Base-by-base conservation (phyloP, 2,329 filamentous ascomycete species). In the Trichoderma harzianum region DNA sequence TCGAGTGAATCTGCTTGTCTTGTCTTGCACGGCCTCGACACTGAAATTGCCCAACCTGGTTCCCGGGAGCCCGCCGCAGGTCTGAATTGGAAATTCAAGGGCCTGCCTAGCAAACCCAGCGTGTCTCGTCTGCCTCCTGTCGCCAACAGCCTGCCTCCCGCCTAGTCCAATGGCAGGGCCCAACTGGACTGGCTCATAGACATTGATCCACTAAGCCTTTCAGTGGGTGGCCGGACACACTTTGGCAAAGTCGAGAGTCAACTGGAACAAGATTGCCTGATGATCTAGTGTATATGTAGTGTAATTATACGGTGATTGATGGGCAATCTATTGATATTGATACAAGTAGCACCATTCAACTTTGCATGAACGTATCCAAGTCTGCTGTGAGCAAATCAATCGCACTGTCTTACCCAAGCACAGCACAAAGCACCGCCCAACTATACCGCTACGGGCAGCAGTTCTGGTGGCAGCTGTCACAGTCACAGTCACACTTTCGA, bases 111-210 rank as follows among this genome's bases (percentile, higher is more conserved):
- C 67, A 69, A 69, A 69, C 57, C 67, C 57, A 36, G 57, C 67
- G 47, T 53, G 67, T 69, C 57, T 69, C 67, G 67, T 51, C 67
- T 69, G 66, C 32, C 67, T 69, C 57, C 67, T 69, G 67, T 69
- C 39, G 67, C 66, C 18, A 69, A 69, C 36, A 43, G 53, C 65
- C 39, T 43, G 43, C 53, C 26, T 11, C 5, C n/a, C 47, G 24
- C 39, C 39, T 32, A 12, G 57, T 62, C 67, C 67, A 69, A 69
- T 69, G 57, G 51, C 30, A 36, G 67, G 30, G 30, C 16, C 60
- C 39, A 12, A n/a, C 26, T 10, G 55, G 36, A 34, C 36, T 30
- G 26, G 43, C 24, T 55, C 53, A 34, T 24, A 14, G 34, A 36
- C 36, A n/a, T 18, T 43, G 34, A 43, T 30, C 67, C 67, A 26